Evolutionary conservation across 2,329 filamentous ascomycete genomes (phyloP), one percentile per base, ranked within the genome.

Genomic region (Meredithiella fracta): DNA sequence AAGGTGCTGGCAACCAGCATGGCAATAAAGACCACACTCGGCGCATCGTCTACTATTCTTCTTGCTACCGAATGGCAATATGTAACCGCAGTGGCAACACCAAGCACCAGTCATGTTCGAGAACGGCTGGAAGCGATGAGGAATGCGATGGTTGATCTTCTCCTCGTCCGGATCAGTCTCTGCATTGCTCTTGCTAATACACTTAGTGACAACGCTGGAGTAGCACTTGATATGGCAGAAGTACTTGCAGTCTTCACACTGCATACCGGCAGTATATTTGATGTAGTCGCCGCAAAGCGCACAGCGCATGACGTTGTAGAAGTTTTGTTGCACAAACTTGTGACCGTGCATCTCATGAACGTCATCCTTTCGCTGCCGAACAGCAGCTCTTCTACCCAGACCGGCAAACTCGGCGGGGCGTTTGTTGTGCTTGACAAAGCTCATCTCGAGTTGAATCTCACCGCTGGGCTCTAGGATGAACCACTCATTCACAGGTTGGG

Each of bases 231-330:
- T 91, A 70, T 98, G 92, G 70, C 92, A 98, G 40, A 91, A 97
- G 72, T 97, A 97, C 72, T 97, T 97, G 84, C 92, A 98, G 71
- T 98, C 92, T 61, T 94, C 86, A 69, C 92, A 98, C 72, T 98
- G 92, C 91, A 98, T 98, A 60, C 92, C 92, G 22, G 92, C 87
- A 51, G 91, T 94, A 67, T 97, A 97, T 67, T 97, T 98, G 71
- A 98, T 83, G 66, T 98, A 97, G 62, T 98, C 92, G 59, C 90
- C 92, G 67, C 92, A 98, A 37, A 97, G 81, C 14, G 92, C 92
- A 70, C 92, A 98, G 60, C 92, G 91, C 92, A 98, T 98, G 66
- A 98, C 96, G 76, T 97, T 98, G 82, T 97, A 98, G 70, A 98
- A 98, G 68, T 96, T 92, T 68, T 96, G 90, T 65, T 92, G 86